Conservation (phyloP, 2,329 filamentous ascomycete genomes). For the Zopfia rhizophila region DNA sequence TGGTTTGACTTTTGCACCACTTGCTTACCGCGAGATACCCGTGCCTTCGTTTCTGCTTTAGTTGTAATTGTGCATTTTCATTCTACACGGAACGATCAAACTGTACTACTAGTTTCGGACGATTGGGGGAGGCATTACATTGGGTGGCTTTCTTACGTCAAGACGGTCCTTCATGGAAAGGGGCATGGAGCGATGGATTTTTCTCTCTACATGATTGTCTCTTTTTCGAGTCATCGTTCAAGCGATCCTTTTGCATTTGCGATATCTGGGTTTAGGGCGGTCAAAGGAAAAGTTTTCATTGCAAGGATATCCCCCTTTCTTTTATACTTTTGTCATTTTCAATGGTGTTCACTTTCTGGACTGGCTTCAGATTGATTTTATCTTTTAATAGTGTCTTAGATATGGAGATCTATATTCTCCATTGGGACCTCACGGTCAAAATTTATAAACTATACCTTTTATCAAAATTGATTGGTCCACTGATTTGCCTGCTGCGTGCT, state of each 20-base stretch:
- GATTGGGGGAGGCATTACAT: slow-evolving; percentile 40
- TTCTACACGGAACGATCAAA: slow-evolving; percentile 35
- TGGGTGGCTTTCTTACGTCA: slow-evolving; percentile 29
- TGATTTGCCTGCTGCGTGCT: slow-evolving; percentile 3
- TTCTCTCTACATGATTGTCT: slow-evolving; percentile 8
- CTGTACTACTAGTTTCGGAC: slow-evolving; percentile 46
- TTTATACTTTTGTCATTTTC: slow-evolving; percentile 28
- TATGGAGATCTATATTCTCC: slow-evolving; percentile 15
- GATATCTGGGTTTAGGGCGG: slow-evolving; percentile 22
- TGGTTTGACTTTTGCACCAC: slow-evolving; percentile 28
- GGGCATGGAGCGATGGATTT: slow-evolving; percentile 9
- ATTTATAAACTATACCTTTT: slow-evolving; percentile 39
- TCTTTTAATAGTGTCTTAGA: slow-evolving; percentile 27
- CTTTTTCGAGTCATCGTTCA: too few species aligned
- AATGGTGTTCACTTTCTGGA: slow-evolving; percentile 31
- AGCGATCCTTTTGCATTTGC: slow-evolving; percentile 17
- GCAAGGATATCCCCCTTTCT: slow-evolving; percentile 46
- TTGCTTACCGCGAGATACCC: slow-evolving; percentile 54
- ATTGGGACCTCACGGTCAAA: slow-evolving; percentile 28
- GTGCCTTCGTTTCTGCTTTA: slow-evolving; percentile 46
- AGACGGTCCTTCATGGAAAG: slow-evolving; percentile 2
- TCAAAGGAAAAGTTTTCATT: slow-evolving; percentile 50
- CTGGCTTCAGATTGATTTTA: slow-evolving; percentile 35
- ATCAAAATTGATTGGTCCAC: slow-evolving; percentile 22
- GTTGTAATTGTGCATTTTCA: slow-evolving; percentile 48